Conservation (phyloP, 2,329 filamentous ascomycete species). For the Daldinia sp. region DNA sequence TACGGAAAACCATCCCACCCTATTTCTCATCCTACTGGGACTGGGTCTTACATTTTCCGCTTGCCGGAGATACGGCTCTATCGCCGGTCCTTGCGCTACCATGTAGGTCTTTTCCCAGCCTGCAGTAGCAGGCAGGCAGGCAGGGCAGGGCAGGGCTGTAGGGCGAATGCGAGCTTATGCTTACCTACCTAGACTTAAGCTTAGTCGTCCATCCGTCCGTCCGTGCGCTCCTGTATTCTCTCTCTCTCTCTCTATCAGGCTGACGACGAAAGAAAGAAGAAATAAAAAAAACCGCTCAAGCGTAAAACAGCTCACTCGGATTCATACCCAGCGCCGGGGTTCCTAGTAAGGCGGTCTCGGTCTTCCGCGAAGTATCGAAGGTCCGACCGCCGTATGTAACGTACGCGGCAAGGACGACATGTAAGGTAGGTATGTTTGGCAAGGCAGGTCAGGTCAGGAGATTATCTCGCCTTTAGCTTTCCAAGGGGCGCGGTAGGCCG, state of each 20-base stretch:
- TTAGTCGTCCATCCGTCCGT: neutral
- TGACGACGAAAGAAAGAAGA: neutral
- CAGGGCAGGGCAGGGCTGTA: neutral
- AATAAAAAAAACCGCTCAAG: neutral
- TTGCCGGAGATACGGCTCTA: slow-evolving; percentile 1
- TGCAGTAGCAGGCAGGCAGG: neutral
- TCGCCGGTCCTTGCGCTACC: neutral
- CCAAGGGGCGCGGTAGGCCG: neutral
- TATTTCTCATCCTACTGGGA: neutral
- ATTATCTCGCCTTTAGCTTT: no score
- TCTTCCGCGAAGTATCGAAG: neutral
- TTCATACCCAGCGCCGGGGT: neutral
- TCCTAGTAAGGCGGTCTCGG: neutral
- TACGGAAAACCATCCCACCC: neutral
- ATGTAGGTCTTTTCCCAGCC: neutral
- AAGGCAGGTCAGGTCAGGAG: no score
- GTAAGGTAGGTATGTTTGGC: neutral
- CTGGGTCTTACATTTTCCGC: neutral
- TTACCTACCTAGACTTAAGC: neutral
- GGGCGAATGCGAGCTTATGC: neutral
- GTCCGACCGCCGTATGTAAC: neutral
- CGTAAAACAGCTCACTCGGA: neutral
- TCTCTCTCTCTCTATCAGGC: neutral
- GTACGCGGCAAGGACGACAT: neutral
- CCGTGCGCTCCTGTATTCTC: neutral